A percentile compares a stretch with the other conserved stretches of the same genome.
phyloP scores from a whole-genome alignment of 139 green algal genomes.

The Chlorella sorokiniana region DNA sequence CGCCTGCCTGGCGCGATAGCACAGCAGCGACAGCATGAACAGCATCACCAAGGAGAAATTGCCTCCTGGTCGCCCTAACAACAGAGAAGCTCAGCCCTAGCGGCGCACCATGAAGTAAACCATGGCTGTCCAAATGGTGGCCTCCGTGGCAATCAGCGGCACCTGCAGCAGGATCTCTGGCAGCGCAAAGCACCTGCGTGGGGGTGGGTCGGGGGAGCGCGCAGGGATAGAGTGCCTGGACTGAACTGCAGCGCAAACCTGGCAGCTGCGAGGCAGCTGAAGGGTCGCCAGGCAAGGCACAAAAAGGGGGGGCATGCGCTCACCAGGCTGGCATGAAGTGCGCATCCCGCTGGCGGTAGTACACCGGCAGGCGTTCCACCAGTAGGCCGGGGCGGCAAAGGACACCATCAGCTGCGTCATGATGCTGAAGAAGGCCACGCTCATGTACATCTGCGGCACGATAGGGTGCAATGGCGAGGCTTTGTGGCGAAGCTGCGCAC shows the following conservation, averaged over 20 bases:
- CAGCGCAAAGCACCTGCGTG: constrained; percentile 42
- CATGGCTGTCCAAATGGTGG: constrained; percentile 34
- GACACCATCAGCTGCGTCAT: constrained; percentile 17
- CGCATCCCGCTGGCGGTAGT: constrained; percentile 47
- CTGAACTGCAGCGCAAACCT: constrained; percentile 27
- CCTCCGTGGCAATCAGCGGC: constrained; percentile 40
- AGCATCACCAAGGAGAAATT: no score
- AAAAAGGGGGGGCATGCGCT: neutral
- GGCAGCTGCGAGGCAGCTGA: neutral
- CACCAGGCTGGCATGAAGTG: constrained; percentile 35
- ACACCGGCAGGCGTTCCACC: constrained; percentile 30
- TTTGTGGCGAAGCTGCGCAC: neutral
- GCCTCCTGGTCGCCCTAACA: no score
- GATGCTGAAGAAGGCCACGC: constrained; percentile 24
- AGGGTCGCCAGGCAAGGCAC: neutral
- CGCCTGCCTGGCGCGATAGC: no score
- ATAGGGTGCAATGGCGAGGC: neutral
- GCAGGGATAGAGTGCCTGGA: neutral
- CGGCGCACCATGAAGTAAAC: constrained; percentile 42
- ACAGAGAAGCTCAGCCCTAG: no score
- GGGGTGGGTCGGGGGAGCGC: neutral
- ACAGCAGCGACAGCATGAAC: no score
- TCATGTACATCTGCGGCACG: constrained; percentile 8
- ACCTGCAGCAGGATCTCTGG: constrained; percentile 43
- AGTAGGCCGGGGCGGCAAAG: constrained; percentile 27